Conservation (phyloP, 495 filamentous ascomycete genomes). For the Apiosordaria backusii region DNA sequence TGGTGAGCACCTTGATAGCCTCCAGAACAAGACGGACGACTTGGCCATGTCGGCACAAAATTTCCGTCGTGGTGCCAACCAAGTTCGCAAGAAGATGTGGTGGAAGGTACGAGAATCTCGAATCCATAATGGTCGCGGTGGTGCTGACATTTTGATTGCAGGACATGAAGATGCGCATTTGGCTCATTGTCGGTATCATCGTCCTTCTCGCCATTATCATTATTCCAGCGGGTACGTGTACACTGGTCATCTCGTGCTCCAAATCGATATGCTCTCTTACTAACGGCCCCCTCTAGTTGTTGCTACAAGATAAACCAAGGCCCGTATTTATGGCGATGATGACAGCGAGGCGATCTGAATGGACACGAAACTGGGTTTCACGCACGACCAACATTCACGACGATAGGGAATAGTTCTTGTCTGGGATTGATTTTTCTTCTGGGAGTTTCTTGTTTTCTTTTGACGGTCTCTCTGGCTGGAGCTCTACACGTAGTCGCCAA, state of each 20-base stretch:
- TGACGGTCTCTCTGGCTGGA: constrained; percentile 1
- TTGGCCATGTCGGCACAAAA: constrained; percentile 84
- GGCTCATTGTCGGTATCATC: constrained; percentile 82
- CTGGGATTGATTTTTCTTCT: constrained; percentile 28
- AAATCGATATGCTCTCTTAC: not conserved
- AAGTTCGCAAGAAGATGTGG: constrained; percentile 88
- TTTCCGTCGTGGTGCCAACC: constrained; percentile 92
- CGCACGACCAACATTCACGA: constrained; percentile 27
- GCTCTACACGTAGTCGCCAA: constrained; percentile 17
- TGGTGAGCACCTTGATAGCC: constrained; percentile 81
- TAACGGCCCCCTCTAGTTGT: constrained; percentile 28
- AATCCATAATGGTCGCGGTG: not conserved
- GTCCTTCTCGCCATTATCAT: constrained; percentile 89
- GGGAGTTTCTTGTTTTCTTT: constrained; percentile 36
- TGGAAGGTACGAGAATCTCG: constrained; percentile 42
- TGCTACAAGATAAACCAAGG: constrained; percentile 26
- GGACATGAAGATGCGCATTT: constrained; percentile 99
- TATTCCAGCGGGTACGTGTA: constrained; percentile 74
- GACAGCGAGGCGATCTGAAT: constrained; percentile 20
- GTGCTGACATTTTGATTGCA: constrained; percentile 9
- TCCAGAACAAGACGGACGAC: constrained; percentile 96
- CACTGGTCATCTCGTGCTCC: too few relatives aligned
- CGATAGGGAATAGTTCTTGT: constrained; percentile 26
- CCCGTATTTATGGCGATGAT: constrained; percentile 20
- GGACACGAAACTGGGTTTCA: constrained; percentile 33